Conservation (phyloP, 352 stramenopile species). For the Aphanomyces invadans region DNA sequence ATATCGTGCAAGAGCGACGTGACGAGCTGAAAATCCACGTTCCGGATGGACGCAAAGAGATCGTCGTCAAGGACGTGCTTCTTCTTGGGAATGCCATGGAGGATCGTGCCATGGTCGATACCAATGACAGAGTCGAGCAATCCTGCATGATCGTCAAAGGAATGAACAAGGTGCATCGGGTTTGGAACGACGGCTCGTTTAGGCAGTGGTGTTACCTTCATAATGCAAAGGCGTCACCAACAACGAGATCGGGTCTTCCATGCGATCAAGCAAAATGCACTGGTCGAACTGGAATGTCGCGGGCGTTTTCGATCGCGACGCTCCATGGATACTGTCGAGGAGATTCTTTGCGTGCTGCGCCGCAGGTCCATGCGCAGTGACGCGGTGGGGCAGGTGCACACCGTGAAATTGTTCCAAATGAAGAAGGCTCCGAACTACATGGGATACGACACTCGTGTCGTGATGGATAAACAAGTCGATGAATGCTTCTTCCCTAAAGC, state of each 20-base stretch:
- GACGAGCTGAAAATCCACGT: slow-evolving; percentile 76
- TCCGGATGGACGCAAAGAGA: slow-evolving; percentile 59
- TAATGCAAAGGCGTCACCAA: slow-evolving; percentile 79
- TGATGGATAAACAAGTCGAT: slow-evolving; percentile 62
- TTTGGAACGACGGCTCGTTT: background rate
- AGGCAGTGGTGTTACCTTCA: slow-evolving; percentile 32
- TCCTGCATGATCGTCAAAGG: slow-evolving; percentile 19
- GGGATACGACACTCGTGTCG: slow-evolving; percentile 46
- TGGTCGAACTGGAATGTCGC: slow-evolving; percentile 34
- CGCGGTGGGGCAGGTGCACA: slow-evolving; percentile 24
- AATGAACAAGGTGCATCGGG: too few relatives aligned
- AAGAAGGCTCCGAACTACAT: slow-evolving; percentile 61
- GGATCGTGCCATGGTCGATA: slow-evolving; percentile 64
- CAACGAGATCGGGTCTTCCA: slow-evolving; percentile 76
- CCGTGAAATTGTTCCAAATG: slow-evolving; percentile 30
- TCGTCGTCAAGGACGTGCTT: slow-evolving; percentile 63
- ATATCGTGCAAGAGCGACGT: slow-evolving; percentile 58
- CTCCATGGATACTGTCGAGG: slow-evolving; percentile 3
- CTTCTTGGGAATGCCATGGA: slow-evolving; percentile 50
- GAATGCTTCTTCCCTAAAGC: slow-evolving; percentile 42
- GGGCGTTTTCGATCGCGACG: background rate
- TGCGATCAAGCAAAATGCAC: slow-evolving; percentile 60
- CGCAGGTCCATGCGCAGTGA: slow-evolving; percentile 34
- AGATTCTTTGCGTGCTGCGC: background rate
- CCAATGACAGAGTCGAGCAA: slow-evolving; percentile 62